Conservation (phyloP, 768 basidiomycete genomes). For the Lactifluus subvellereus region DNA sequence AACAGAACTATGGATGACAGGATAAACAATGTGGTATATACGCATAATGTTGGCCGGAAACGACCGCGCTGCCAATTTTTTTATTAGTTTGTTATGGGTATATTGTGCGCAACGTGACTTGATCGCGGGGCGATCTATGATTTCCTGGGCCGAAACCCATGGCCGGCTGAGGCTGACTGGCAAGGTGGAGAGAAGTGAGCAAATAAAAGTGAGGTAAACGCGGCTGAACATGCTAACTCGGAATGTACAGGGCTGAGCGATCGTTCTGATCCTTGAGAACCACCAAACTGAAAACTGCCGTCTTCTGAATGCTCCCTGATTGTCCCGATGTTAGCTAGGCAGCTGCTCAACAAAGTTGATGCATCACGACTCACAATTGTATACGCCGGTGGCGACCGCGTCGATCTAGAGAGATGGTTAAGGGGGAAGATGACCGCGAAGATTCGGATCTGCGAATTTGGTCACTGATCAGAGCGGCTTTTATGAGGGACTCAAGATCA, state of each 20-base stretch:
- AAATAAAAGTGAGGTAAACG: not conserved
- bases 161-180: not conserved
- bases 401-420: slow-evolving; percentile 21
- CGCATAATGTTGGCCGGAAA: not conserved
- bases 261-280: slow-evolving; percentile 12
- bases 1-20: slow-evolving; percentile 4
- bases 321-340: not conserved
- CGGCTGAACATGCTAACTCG: slow-evolving; percentile 6
- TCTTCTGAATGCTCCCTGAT: slow-evolving; percentile 19
- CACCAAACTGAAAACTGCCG: slow-evolving; percentile 6
- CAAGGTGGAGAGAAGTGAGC: not conserved
- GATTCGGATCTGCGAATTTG: not conserved
- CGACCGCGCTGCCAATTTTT: not conserved
- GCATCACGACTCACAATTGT: slow-evolving; percentile 7
- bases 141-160: not conserved
- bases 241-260: slow-evolving; percentile 12
- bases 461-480: not conserved
- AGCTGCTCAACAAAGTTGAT: not conserved
- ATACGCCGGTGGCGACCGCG: slow-evolving; percentile 14
- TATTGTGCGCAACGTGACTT: slow-evolving; percentile 19
- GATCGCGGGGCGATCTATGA: not conserved
- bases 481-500: not conserved
- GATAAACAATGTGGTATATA: slow-evolving; percentile 10
- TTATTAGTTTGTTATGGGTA: slow-evolving; percentile 8
- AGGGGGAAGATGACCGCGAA: slow-evolving; percentile 14